These are phyloP conservation scores for Cyclanthera cordifolia DNA, from an alignment of 306 rosid species.

Conservation along the genomic window DNA sequence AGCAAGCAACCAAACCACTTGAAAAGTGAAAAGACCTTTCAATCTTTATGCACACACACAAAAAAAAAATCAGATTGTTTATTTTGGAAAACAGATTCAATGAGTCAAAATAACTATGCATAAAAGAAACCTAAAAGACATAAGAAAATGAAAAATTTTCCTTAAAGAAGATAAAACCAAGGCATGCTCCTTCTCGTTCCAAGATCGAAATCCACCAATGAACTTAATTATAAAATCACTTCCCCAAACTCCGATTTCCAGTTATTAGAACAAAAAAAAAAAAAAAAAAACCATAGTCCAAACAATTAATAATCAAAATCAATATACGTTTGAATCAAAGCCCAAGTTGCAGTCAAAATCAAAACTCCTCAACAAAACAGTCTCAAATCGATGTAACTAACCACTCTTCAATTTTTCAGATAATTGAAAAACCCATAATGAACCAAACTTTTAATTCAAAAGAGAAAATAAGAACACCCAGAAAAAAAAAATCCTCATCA, in stretches of 20 bases:
- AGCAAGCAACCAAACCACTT: not conserved
- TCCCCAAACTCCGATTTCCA: no score
- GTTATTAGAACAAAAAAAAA: no score
- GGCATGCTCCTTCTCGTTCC: no score
- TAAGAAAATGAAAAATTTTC: not conserved
- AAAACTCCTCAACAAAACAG: not conserved
- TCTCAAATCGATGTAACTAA: not conserved
- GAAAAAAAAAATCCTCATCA: not conserved
- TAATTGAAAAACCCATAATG: not conserved
- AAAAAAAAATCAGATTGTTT: not conserved
- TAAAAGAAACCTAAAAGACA: not conserved
- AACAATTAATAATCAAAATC: not conserved
- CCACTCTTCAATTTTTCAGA: not conserved
- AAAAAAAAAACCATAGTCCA: not conserved
- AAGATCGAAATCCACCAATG: no score
- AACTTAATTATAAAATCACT: no score
- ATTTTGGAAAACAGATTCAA: not conserved
- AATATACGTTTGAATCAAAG: not conserved
- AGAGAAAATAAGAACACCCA: not conserved
- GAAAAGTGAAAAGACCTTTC: not conserved
- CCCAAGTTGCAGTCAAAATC: not conserved
- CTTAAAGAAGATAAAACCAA: not conserved
- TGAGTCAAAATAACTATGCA: not conserved
- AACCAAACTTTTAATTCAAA: not conserved
- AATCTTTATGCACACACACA: not conserved